phyloP scores from a whole-genome alignment of 306 rosid species.

The Fragaria vesca region DNA sequence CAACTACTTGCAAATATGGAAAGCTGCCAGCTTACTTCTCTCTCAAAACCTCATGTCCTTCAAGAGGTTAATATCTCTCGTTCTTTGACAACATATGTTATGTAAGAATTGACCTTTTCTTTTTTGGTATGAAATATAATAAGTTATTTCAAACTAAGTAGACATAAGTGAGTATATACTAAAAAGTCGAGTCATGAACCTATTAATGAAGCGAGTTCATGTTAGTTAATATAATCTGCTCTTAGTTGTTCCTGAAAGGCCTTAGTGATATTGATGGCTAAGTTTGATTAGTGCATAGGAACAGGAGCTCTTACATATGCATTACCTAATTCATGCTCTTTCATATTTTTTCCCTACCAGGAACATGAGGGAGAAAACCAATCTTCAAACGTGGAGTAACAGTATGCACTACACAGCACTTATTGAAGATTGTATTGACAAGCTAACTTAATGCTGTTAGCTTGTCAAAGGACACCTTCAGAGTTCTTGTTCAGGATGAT shows the following conservation, averaged over 20 bases:
- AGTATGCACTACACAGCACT: conserved; percentile 5
- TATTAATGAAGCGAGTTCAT: neutral
- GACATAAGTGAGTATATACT: neutral
- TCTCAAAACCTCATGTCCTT: conserved; percentile 39
- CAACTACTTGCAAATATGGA: conserved; percentile 85
- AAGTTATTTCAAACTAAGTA: neutral
- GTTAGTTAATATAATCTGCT: neutral
- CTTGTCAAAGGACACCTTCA: neutral
- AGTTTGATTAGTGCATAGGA: neutral
- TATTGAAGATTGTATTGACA: neutral
- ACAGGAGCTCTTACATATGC: neutral
- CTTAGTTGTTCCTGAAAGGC: neutral
- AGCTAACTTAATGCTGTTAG: neutral
- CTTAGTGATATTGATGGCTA: neutral
- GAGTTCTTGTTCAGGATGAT: conserved; percentile 13
- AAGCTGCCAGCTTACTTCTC: conserved; percentile 65
- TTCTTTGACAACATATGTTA: neutral
- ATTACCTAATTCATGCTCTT: conserved; percentile 8
- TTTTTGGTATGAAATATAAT: too few relatives aligned
- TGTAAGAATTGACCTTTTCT: neutral
- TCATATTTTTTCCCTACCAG: conserved; percentile 28
- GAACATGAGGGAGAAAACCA: conserved; percentile 39
- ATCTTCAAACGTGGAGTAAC: conserved; percentile 27
- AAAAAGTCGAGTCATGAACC: neutral
- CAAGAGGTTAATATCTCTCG: conserved; percentile 51